Evolutionary conservation across 2,329 filamentous ascomycete genomes (phyloP).

Genomic region (Claviceps pusilla): DNA sequence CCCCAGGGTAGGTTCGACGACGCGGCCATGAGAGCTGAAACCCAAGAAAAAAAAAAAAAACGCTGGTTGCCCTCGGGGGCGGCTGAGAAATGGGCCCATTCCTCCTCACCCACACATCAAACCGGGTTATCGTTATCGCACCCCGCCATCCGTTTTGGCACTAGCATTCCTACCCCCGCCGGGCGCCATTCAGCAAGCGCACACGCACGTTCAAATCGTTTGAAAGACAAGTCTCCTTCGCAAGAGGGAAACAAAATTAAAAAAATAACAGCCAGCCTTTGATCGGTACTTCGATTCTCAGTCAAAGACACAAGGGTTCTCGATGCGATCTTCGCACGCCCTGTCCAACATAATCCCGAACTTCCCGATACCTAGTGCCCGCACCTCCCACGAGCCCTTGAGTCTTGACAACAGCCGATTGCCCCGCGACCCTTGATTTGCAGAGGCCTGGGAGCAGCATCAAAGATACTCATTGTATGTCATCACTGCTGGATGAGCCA

Average conservation of each 20-base stretch:
- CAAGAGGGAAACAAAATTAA: neutral
- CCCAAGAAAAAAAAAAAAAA: neutral
- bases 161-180: conserved; percentile 3
- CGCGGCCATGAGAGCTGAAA: no score
- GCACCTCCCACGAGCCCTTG: neutral
- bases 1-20: neutral
- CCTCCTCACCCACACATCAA: neutral
- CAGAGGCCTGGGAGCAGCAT: conserved; percentile 1
- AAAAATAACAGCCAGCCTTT: neutral
- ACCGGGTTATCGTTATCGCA: conserved; percentile 27
- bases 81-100: neutral
- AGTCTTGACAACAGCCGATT: neutral
- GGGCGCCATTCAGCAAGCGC: conserved; percentile 6
- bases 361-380: neutral
- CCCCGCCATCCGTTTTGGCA: conserved; percentile 15
- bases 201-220: conserved; percentile 6
- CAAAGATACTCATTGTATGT: neutral
- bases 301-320: neutral
- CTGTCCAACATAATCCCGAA: neutral
- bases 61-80: neutral
- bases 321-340: neutral
- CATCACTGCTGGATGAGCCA: neutral
- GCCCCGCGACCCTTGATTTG: conserved; percentile 3
- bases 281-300: neutral
- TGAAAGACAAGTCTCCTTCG: conserved; percentile 1